Conservation (phyloP, 768 basidiomycete genomes). For the Macrolepiota dolichaula region DNA sequence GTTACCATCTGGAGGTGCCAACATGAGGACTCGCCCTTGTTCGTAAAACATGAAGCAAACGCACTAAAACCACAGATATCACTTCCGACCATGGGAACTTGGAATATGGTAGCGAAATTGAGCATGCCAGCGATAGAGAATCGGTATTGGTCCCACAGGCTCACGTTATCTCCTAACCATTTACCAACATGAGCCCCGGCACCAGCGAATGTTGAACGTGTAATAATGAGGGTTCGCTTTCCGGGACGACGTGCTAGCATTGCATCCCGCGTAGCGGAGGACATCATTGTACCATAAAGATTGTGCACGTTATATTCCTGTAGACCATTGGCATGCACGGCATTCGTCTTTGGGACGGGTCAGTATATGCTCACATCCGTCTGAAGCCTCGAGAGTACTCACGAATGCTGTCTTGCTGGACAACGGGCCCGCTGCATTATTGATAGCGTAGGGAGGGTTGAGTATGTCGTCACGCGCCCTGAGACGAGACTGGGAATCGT, state of each 20-base stretch:
- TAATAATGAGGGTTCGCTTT: constrained; percentile 60
- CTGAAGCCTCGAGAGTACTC: constrained; percentile 16
- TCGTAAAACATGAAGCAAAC: constrained; percentile 14
- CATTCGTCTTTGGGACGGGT: constrained; percentile 30
- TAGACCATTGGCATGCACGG: constrained; percentile 55
- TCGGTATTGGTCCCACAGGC: constrained; percentile 56
- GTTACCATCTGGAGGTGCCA: constrained; percentile 37
- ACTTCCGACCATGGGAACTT: constrained; percentile 73
- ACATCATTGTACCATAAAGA: constrained; percentile 73
- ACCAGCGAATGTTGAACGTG: constrained; percentile 71
- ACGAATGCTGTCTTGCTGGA: constrained; percentile 56
- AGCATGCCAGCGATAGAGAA: constrained; percentile 62
- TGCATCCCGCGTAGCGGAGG: constrained; percentile 53
- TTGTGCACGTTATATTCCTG: constrained; percentile 64
- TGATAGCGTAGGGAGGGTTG: constrained; percentile 55
- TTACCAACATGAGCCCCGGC: constrained; percentile 65
- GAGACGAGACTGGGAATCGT: constrained; percentile 6
- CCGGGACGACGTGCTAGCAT: constrained; percentile 63
- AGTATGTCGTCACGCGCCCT: constrained; percentile 33
- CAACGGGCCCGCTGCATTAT: constrained; percentile 51
- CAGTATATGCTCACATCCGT: neutral
- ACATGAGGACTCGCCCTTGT: neutral
- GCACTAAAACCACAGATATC: constrained; percentile 72
- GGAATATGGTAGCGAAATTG: constrained; percentile 59
- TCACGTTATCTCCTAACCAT: constrained; percentile 71